phyloP scores from a whole-genome alignment of 1,284 basidiomycete species.

The Taiwanofungus camphoratus region DNA sequence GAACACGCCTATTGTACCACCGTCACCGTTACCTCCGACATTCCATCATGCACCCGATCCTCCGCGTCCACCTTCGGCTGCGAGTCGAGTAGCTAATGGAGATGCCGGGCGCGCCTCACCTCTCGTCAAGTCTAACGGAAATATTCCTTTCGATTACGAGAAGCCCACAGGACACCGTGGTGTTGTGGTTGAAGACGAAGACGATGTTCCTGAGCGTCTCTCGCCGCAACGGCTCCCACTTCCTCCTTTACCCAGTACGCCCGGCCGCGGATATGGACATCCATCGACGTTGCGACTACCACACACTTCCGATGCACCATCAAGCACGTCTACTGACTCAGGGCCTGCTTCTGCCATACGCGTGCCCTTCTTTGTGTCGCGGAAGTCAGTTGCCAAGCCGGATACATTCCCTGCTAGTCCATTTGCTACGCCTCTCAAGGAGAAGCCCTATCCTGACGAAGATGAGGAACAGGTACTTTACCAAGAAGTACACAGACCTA shows the following conservation, averaged over 20 bases:
- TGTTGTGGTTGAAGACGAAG: conserved; percentile 66
- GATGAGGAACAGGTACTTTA: conserved; percentile 61
- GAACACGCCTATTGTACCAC: conserved; percentile 54
- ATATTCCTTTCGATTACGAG: conserved; percentile 27
- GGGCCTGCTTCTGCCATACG: conserved; percentile 31
- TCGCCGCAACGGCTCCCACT: conserved; percentile 31
- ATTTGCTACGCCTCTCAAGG: conserved; percentile 64
- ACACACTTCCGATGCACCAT: conserved; percentile 47
- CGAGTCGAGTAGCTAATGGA: conserved; percentile 22
- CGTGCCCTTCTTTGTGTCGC: conserved; percentile 44
- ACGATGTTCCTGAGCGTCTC: conserved; percentile 42
- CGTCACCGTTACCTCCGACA: conserved; percentile 41
- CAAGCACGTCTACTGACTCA: conserved; percentile 40
- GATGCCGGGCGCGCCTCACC: conserved; percentile 22
- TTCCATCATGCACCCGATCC: conserved; percentile 23
- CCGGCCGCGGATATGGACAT: conserved; percentile 22
- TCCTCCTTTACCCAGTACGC: conserved; percentile 27
- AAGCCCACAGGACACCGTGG: conserved; percentile 51
- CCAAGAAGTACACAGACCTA: conserved; percentile 31
- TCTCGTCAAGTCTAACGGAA: conserved; percentile 21
- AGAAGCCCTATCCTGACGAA: conserved; percentile 49
- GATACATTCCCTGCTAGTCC: conserved; percentile 64
- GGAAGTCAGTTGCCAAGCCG: conserved; percentile 41
- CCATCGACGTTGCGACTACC: conserved; percentile 31
- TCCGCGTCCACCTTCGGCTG: conserved; percentile 17